These are phyloP conservation scores for Rickenella mellea DNA, from an alignment of 768 basidiomycete species.

Conservation along the genomic window DNA sequence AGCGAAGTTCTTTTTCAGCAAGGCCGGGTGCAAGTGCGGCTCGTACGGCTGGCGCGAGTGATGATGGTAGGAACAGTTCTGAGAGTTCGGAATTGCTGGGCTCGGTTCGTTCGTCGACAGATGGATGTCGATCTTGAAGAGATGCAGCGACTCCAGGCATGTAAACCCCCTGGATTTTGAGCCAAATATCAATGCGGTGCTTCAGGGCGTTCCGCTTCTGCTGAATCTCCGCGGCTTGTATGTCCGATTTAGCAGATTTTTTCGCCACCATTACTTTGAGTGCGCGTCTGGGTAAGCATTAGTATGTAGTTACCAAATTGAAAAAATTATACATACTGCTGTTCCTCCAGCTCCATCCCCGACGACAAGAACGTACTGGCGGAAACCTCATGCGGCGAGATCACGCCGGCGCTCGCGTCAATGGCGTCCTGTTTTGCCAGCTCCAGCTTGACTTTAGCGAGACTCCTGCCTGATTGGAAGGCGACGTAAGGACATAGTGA, in stretches of 20 bases:
- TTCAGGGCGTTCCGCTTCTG: not conserved
- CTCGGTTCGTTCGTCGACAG: too few relatives aligned
- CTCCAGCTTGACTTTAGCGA: not conserved
- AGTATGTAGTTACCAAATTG: too few relatives aligned
- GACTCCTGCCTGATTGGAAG: not conserved
- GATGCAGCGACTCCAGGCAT: constrained; percentile 7
- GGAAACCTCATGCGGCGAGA: not conserved
- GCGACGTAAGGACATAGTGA: not conserved
- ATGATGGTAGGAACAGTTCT: too few relatives aligned
- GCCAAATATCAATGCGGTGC: constrained; percentile 3
- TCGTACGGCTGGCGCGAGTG: too few relatives aligned
- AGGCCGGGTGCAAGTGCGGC: too few relatives aligned
- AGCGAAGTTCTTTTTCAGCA: constrained; percentile 11
- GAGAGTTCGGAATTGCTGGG: too few relatives aligned
- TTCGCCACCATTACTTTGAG: too few relatives aligned
- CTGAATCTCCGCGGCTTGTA: too few relatives aligned
- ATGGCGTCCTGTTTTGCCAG: not conserved
- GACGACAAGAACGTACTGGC: not conserved
- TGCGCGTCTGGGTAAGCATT: too few relatives aligned
- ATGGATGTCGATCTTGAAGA: too few relatives aligned
- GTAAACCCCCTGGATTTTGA: constrained; percentile 6
- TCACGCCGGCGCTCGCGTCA: not conserved
- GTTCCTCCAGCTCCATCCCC: not conserved
- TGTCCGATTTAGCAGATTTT: too few relatives aligned
- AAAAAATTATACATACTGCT: not conserved